Percentiles rank a stretch among this genome's conserved stretches.
These are phyloP conservation scores for Dothistroma septosporum DNA, from an alignment of 2,329 filamentous ascomycete species.

Conservation along the genomic window DNA sequence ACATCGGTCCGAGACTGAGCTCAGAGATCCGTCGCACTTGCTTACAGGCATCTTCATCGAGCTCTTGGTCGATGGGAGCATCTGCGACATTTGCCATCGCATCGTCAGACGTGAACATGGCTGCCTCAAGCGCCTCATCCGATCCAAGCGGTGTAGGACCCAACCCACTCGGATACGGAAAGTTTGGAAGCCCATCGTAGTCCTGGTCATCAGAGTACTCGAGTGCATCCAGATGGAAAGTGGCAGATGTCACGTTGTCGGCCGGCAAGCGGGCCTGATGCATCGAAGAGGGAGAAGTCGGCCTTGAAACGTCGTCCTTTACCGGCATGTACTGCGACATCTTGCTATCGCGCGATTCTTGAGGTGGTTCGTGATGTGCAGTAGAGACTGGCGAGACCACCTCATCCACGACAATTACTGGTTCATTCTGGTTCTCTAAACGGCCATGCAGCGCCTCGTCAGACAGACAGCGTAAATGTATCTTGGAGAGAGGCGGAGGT, in stretches of 20 bases:
- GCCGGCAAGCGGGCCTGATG: not conserved
- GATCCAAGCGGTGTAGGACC: conserved; percentile 12
- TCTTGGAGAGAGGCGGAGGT: conserved; percentile 30
- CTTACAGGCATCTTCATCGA: not conserved
- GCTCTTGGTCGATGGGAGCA: not conserved
- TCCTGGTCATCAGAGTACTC: not conserved
- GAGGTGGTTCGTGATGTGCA: conserved; percentile 6
- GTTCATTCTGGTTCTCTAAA: conserved; percentile 18
- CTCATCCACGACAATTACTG: conserved; percentile 11
- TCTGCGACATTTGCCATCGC: not conserved
- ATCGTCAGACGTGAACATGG: conserved; percentile 10
- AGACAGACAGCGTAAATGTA: conserved; percentile 30
- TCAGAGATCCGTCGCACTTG: conserved; percentile 5
- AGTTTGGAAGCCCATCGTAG: not conserved
- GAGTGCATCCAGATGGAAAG: not conserved
- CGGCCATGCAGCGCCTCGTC: conserved; percentile 30
- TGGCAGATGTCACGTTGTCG: not conserved
- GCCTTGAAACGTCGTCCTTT: conserved; percentile 4
- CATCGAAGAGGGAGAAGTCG: conserved; percentile 15
- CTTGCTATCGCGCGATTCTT: conserved; percentile 10
- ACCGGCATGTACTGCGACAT: conserved; percentile 1
- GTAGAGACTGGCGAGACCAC: conserved; percentile 14
- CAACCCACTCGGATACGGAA: conserved; percentile 9
- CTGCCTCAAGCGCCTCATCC: conserved; percentile 9
- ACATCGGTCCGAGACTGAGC: conserved; percentile 12